Evolutionary conservation across 1,284 basidiomycete species (phyloP), one percentile per base, ranked within the genome.

Genomic region (Trametes hirsuta): DNA sequence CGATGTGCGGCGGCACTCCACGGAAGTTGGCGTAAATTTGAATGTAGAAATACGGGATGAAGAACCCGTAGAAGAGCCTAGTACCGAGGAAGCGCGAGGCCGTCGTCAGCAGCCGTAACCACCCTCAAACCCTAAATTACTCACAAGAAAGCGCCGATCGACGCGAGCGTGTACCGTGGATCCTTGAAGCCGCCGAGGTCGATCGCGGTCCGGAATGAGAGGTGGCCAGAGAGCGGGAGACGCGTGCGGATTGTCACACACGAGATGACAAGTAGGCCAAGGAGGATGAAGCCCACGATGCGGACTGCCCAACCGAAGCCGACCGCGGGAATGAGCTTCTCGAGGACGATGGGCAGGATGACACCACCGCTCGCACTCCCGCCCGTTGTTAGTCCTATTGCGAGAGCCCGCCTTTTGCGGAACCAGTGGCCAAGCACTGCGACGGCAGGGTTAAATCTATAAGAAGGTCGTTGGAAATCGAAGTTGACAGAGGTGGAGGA

Each of bases 301-400:
- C 76, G 71, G 24, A 86, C 79, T 0, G 81, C 79, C 87, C 86
- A 88, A 3, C 75, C 79, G 67, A 88, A 90, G 0, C 85, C 87
- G 42, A 87, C 69, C 36, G 61, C 60, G 42, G 74, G 66, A 63
- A 88, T 86, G 12, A 89, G 79, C 30, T 74, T 75, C 65, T 85
- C 82, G 18, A 90, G 77, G 72, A 87, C 75, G 61, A 90, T 81
- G 0, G 87, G 86, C 62, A 84, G 87, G n/a, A 88, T 71, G 6
- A 88, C 82, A 4, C 87, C 87, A 36, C 87, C 88, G 81, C 70
- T 56, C 25, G 72, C 71, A 47, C 70, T 68, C 2, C 72, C 72
- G 6, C 61, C 59, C 6, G 62, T 55, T 3, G 60, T 60, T 44
- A 66, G 30, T 2, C 64, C 64, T 12, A 66, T 66, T 8, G 59